phyloP scores from a whole-genome alignment of 2,329 filamentous ascomycete species.

The Coniella vitis region DNA sequence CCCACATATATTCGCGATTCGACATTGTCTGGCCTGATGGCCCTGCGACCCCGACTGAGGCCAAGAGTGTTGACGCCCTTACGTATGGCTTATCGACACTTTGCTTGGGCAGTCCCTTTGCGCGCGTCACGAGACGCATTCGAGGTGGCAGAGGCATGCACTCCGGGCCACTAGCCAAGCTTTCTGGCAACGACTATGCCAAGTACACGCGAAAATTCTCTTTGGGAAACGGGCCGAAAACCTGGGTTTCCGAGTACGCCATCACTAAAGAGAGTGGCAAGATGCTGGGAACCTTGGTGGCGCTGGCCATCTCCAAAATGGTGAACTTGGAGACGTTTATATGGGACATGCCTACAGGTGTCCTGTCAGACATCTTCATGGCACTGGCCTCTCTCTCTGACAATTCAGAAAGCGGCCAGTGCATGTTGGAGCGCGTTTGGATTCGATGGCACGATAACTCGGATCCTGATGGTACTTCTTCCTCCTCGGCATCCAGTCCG shows the following conservation, averaged over 20 bases:
- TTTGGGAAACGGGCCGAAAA: conserved; percentile 69
- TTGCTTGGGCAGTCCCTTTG: conserved; percentile 56
- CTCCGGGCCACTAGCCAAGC: conserved; percentile 21
- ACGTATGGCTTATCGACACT: conserved; percentile 77
- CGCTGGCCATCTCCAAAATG: conserved; percentile 75
- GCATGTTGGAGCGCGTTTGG: conserved; percentile 68
- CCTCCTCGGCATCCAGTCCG: conserved; percentile 25
- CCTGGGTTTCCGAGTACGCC: conserved; percentile 76
- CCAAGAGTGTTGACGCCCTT: conserved; percentile 71
- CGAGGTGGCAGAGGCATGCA: conserved; percentile 20
- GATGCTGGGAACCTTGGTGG: conserved; percentile 79
- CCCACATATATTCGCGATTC: conserved; percentile 76
- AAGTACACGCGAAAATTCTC: conserved; percentile 77
- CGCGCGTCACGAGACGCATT: conserved; percentile 31
- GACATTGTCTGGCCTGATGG: conserved; percentile 85
- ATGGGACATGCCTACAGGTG: conserved; percentile 86
- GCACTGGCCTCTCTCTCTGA: conserved; percentile 66
- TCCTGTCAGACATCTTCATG: conserved; percentile 74
- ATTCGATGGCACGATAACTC: conserved; percentile 78
- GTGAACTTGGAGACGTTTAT: conserved; percentile 73
- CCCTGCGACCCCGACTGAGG: conserved; percentile 54
- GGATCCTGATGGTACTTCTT: conserved; percentile 31
- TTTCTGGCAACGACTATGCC: conserved; percentile 60
- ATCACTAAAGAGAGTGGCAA: conserved; percentile 79
- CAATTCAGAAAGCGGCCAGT: conserved; percentile 48